phyloP scores from a whole-genome alignment of 192 early-diverging fungal species.

The Backusella macrospora region DNA sequence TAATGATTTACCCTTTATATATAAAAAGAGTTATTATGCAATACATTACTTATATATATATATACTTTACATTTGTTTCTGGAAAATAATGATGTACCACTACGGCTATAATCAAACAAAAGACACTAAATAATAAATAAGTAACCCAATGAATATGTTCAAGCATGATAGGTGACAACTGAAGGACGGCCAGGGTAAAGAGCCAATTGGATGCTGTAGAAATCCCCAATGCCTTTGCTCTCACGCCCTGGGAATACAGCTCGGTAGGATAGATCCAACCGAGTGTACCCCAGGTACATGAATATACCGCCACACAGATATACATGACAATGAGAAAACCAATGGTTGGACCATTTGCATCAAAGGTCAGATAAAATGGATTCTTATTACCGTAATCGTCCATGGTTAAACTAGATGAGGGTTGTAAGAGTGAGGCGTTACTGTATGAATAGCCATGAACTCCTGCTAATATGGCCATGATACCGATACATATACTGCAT shows the following conservation, averaged over 20 bases:
- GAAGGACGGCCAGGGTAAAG: constrained; percentile 75
- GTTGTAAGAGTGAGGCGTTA: constrained; percentile 20
- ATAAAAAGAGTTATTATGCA: neutral
- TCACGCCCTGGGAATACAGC: constrained; percentile 74
- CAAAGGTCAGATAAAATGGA: constrained; percentile 34
- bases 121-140: constrained; percentile 70
- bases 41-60: neutral
- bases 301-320: constrained; percentile 72
- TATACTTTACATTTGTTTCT: constrained; percentile 69
- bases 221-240: constrained; percentile 82
- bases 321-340: constrained; percentile 63
- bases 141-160: constrained; percentile 63
- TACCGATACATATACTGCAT: constrained; percentile 17
- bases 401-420: neutral
- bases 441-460: constrained; percentile 45
- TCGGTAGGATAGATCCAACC: constrained; percentile 83
- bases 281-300: constrained; percentile 80
- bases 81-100: constrained; percentile 71
- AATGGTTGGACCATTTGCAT: constrained; percentile 45
- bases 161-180: constrained; percentile 71
- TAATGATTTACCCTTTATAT: constrained; percentile 36
- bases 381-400: constrained; percentile 18
- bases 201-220: constrained; percentile 89
- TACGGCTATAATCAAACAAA: constrained; percentile 58
- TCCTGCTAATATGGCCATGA: constrained; percentile 44